Conservation (phyloP, 108 stramenopile genomes). For the Aurantiochytrium sp. region DNA sequence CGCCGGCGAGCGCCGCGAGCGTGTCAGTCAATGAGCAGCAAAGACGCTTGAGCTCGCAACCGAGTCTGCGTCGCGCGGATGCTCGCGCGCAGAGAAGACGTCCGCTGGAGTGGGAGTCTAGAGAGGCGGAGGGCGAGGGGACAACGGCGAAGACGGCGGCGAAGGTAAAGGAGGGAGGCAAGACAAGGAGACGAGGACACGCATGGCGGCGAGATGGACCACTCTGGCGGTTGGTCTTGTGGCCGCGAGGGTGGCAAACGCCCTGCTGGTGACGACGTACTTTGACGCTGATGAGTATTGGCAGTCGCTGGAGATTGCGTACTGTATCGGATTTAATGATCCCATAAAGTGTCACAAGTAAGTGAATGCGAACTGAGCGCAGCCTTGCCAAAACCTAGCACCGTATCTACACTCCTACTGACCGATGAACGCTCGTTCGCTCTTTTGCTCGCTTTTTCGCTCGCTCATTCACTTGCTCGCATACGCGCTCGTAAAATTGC, state of each 20-base stretch:
- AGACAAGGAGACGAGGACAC: no score
- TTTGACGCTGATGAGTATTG: conserved; percentile 12
- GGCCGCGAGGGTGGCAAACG: neutral
- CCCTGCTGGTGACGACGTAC: neutral
- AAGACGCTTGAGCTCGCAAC: no score
- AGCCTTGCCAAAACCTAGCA: neutral
- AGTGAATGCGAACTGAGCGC: neutral
- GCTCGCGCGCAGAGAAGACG: no score
- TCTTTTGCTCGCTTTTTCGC: neutral
- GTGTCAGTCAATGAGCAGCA: no score
- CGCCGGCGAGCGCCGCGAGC: no score
- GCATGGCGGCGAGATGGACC: no score
- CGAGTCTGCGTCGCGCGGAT: no score
- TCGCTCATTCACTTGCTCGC: neutral
- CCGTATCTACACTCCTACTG: neutral
- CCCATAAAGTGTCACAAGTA: neutral
- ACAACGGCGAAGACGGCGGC: no score
- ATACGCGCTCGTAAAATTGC: neutral
- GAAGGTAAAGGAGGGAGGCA: no score
- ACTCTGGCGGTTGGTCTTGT: no score
- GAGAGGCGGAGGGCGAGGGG: no score
- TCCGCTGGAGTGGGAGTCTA: no score
- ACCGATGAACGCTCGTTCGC: neutral
- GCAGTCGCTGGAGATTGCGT: neutral
- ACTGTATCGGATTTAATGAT: neutral